Evolutionary conservation across 805 yeast species (phyloP).

Genomic region (Nakazawaea populi): DNA sequence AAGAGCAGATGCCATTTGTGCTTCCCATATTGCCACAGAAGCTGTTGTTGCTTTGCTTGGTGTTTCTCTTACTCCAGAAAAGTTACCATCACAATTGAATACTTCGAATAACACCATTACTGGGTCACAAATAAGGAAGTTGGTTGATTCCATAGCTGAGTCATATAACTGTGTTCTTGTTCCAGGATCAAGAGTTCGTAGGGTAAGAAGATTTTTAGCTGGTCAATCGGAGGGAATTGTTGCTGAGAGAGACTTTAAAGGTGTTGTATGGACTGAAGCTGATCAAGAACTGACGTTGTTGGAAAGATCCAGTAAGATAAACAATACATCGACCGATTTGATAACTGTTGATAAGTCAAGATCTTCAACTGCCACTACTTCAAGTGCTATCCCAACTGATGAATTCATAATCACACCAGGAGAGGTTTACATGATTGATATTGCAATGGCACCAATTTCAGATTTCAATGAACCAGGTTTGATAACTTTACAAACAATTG

Average conservation of each 20-base stretch:
- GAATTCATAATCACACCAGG: slow-evolving; percentile 72
- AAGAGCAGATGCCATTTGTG: slow-evolving; percentile 86
- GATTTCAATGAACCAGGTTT: slow-evolving; percentile 56
- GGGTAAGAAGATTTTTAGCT: slow-evolving; percentile 87
- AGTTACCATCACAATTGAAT: slow-evolving; percentile 51
- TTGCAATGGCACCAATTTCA: slow-evolving; percentile 66
- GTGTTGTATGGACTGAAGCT: slow-evolving; percentile 82
- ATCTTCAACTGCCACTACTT: slow-evolving; percentile 26
- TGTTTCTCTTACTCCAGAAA: slow-evolving; percentile 68
- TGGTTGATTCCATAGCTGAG: slow-evolving; percentile 85
- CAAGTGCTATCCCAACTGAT: slow-evolving; percentile 68
- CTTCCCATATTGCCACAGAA: slow-evolving; percentile 85
- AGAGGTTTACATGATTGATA: slow-evolving; percentile 82
- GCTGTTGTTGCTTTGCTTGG: slow-evolving; percentile 76
- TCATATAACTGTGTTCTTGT: slow-evolving; percentile 78
- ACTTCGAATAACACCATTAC: slow-evolving; percentile 38
- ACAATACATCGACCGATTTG: slow-evolving; percentile 29
- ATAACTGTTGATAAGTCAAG: slow-evolving; percentile 32
- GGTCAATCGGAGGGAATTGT: slow-evolving; percentile 94
- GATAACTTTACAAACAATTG: slow-evolving; percentile 61
- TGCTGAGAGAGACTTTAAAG: slow-evolving; percentile 88
- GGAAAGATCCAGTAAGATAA: slow-evolving; percentile 28
- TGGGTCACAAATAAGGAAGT: slow-evolving; percentile 62
- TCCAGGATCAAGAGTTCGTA: slow-evolving; percentile 90
- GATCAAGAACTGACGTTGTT: slow-evolving; percentile 65